phyloP scores from a whole-genome alignment of 257 asterid genomes.

The Thymus mandschuricus region DNA sequence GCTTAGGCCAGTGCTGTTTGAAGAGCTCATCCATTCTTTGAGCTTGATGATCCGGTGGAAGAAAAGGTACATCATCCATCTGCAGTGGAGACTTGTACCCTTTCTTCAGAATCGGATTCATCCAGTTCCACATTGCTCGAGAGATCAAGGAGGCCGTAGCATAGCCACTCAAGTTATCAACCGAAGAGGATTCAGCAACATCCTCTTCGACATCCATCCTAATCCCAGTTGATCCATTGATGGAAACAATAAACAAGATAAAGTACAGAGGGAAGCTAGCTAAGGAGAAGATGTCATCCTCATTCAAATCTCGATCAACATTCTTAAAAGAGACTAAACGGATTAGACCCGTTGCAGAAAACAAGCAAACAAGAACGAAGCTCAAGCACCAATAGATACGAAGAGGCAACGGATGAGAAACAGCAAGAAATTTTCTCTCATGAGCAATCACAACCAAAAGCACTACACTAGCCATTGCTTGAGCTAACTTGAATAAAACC shows the following conservation, averaged over 20 bases:
- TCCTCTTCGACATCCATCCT: neutral
- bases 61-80: conserved; percentile 58
- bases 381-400: conserved; percentile 34
- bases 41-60: conserved; percentile 54
- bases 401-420: conserved; percentile 44
- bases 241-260: conserved; percentile 45
- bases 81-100: conserved; percentile 58
- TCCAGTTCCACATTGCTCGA: conserved; percentile 57
- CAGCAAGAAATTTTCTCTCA: conserved; percentile 51
- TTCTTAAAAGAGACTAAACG: conserved; percentile 37
- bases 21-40: conserved; percentile 47
- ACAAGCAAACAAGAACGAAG: conserved; percentile 24
- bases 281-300: conserved; percentile 49
- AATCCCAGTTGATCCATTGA: conserved; percentile 40
- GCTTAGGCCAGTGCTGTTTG: conserved; percentile 53
- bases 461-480: conserved; percentile 41
- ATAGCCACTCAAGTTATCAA: conserved; percentile 49
- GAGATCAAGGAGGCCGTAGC: conserved; percentile 61
- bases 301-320: conserved; percentile 30
- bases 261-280: conserved; percentile 43
- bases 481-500: conserved; percentile 40
- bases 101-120: conserved; percentile 59
- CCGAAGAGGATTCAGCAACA: conserved; percentile 16
- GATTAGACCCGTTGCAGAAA: conserved; percentile 33
- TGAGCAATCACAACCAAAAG: conserved; percentile 46